Evolutionary conservation across 1,284 basidiomycete genomes (phyloP), one percentile per base, ranked within the genome.

Genomic region (Leccinum fallax): DNA sequence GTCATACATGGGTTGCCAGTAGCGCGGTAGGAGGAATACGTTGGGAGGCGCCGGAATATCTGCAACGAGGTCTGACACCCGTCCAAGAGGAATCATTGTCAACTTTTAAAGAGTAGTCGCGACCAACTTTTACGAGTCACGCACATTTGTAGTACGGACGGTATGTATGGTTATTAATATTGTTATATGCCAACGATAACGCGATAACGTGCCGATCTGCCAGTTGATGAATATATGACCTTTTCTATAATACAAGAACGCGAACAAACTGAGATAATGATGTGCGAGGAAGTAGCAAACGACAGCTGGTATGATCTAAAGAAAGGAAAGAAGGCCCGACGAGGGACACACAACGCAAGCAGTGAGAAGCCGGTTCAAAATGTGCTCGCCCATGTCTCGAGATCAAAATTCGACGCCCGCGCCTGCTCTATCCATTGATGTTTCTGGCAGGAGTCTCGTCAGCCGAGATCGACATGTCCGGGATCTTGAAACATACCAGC

Each of bases 311-410:
- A 70, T 69, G 61, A 66, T 66, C 63, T 65, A 67, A 67, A 58
- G 65, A 60, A 63, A 55, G 54, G 53, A 63, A 64, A 63, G 63
- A 40, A 53, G 64, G 57, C 57, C 53, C 21, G 30, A 64, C 46
- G 57, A 43, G 16, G 55, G 53, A 63, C 54, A 53, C 54, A 53
- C 53, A 51, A 63, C 49, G 21, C 26, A 64, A 66, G 58, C 53
- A 67, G 32, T 59, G 53, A 66, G 65, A 61, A 70, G 56, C 64
- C 63, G 57, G 66, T 61, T 76, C 72, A 88, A 74, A 88, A 82
- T 30, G 83, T 85, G 70, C 76, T 83, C 38, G 87, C 85, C 87
- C 87, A 89, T 52, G 79, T 81, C 70, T 86, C 82, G 58, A 89
- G 78, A 72, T 89, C 85, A 61, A 89, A 75, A 24, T 75, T 78